A percentile compares a stretch with the other conserved stretches of the same genome.
phyloP scores from a whole-genome alignment of 257 asterid genomes.

The Echites panduratus region DNA sequence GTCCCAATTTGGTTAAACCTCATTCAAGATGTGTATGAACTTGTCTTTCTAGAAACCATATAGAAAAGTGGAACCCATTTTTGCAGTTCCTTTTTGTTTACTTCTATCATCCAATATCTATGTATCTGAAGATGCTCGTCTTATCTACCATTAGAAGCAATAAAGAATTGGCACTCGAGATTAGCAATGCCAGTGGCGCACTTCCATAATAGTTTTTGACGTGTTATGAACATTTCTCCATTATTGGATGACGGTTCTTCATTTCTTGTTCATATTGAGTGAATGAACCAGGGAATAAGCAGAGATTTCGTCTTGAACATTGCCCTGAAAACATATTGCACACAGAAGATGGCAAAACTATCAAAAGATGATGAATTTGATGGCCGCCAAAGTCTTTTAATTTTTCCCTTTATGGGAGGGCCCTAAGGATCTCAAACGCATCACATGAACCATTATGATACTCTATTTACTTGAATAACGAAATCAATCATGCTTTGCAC shows the following conservation, averaged over 20 bases:
- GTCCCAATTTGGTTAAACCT: not conserved
- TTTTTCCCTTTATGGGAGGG: not conserved
- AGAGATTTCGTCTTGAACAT: too few species aligned
- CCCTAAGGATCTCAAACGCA: not conserved
- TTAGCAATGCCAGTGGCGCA: constrained; percentile 1
- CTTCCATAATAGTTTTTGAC: not conserved
- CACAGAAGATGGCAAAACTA: too few species aligned
- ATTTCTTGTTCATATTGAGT: not conserved
- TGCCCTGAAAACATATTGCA: too few species aligned
- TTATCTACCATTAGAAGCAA: not conserved
- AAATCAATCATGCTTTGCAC: not conserved
- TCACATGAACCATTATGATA: constrained; percentile 1
- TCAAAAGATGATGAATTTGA: too few species aligned
- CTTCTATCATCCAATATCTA: not conserved
- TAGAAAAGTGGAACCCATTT: not conserved
- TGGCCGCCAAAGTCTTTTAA: not conserved
- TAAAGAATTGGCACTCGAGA: not conserved
- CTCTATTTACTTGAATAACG: not conserved
- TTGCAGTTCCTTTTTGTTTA: not conserved
- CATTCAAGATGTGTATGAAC: not conserved
- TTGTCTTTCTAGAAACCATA: not conserved
- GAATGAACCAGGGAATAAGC: not conserved
- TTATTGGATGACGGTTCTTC: not conserved
- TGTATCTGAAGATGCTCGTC: not conserved
- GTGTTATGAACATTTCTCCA: not conserved